These are phyloP conservation scores for Trichoderma sp. DNA, from an alignment of 2,329 filamentous ascomycete genomes.

Conservation along the genomic window DNA sequence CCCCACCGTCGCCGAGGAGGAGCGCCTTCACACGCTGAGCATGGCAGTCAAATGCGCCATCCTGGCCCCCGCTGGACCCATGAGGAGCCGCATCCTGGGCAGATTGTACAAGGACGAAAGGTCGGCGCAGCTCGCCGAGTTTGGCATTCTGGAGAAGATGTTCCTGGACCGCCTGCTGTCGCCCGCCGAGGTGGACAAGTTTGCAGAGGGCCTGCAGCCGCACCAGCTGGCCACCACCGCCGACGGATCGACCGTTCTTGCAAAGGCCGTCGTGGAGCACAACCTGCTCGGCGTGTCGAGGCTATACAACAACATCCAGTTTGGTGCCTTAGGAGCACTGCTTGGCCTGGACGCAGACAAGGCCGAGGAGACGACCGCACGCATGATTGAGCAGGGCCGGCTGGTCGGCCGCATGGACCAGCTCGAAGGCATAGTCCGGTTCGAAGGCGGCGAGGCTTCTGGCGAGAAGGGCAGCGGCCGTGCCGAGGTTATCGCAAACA, in stretches of 20 bases:
- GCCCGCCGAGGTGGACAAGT: constrained; percentile 79
- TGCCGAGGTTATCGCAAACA: constrained; percentile 60
- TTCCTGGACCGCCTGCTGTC: constrained; percentile 84
- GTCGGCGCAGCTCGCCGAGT: constrained; percentile 70
- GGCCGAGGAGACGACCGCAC: constrained; percentile 86
- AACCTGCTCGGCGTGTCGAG: constrained; percentile 84
- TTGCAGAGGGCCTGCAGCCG: constrained; percentile 73
- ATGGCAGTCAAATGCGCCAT: constrained; percentile 91
- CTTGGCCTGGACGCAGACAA: constrained; percentile 75
- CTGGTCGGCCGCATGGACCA: constrained; percentile 90
- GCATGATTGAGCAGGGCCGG: constrained; percentile 94
- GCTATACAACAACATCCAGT: constrained; percentile 73
- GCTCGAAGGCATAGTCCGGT: constrained; percentile 83
- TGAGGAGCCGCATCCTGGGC: constrained; percentile 74
- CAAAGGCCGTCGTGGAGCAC: constrained; percentile 92
- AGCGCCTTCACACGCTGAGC: constrained; percentile 78
- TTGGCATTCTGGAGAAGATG: constrained; percentile 93
- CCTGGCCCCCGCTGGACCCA: constrained; percentile 84
- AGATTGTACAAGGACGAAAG: constrained; percentile 93
- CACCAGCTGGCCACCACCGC: constrained; percentile 89
- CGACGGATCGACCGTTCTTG: constrained; percentile 89
- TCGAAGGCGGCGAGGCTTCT: constrained; percentile 70
- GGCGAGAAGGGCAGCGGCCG: constrained; percentile 66
- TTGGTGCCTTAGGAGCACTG: constrained; percentile 71
- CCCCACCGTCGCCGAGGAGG: constrained; percentile 74